Evolutionary conservation across 805 yeast species (phyloP), one percentile per base, ranked within the genome.

Genomic region (Monosporozyma siamensis): DNA sequence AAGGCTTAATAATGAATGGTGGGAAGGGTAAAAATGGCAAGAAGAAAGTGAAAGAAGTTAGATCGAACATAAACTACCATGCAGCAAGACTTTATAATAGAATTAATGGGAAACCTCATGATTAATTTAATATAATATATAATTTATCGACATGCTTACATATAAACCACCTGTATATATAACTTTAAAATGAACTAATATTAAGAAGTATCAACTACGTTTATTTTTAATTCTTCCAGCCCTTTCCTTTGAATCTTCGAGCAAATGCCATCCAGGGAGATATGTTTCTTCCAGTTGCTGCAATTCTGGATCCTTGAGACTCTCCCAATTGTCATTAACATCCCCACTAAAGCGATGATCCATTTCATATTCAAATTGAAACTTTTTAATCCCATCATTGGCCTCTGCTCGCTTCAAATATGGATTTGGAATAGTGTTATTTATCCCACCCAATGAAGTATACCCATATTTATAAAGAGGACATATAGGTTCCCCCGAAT

Each of bases 381-480:
- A 40, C 3, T 34, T 34, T 7, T 36, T 11, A n/a, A 8, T 29
- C 5, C 34, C 22, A 32, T 32, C 35, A 7, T 20, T 32, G 18
- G 6, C 23, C 23, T 7, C 14, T 29, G 14, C 32, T 15, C 32
- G 32, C 18, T 32, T 15, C 39, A 83, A 59, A 43, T 65, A 69
- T 10, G 95, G 95, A 58, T 92, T 92, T 26, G 74, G 77, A 2
- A 72, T 53, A 0, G 98, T 90, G 34, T 77, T 74, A 43, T 73
- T 65, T 1, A 77, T 65, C 0, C 95, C 92, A 2, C 98, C 98
- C 15, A 92, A 63, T 1, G 95, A 85, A 1, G 98, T 89, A 55
- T 82, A 92, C 0, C 98, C 98, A 29, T 51, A 43, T 50, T 83
- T 94, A 55, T 92, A 92, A 43, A 92, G 64, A 2, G 57, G 52